Conservation (phyloP, 805 yeast species). For the Spathaspora passalidarum region DNA sequence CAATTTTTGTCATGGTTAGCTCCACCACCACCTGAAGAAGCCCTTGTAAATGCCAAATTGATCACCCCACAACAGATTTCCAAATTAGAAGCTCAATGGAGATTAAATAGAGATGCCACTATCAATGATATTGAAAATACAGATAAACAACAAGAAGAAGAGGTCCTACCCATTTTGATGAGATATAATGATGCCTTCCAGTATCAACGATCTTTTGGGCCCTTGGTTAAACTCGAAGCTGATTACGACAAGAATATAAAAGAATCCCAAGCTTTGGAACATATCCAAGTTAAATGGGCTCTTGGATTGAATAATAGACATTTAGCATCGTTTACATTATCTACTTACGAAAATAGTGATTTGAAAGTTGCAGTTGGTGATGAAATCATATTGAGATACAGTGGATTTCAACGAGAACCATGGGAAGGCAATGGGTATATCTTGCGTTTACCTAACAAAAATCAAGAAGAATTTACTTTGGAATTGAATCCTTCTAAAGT, state of each 20-base stretch:
- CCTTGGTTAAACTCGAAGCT: slow-evolving; percentile 77
- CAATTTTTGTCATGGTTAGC: slow-evolving; percentile 83
- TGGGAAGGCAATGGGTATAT: slow-evolving; percentile 79
- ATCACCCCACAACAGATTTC: slow-evolving; percentile 64
- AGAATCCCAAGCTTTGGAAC: slow-evolving; percentile 75
- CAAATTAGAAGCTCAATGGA: slow-evolving; percentile 79
- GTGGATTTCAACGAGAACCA: slow-evolving; percentile 51
- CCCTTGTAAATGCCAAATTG: slow-evolving; percentile 50
- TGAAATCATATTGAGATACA: slow-evolving; percentile 66
- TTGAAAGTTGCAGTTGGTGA: slow-evolving; percentile 82
- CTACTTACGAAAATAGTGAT: slow-evolving; percentile 63
- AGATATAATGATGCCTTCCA: slow-evolving; percentile 80
- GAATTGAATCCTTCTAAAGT: slow-evolving; percentile 51
- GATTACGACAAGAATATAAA: slow-evolving; percentile 72
- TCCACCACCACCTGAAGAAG: slow-evolving; percentile 63
- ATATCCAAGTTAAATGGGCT: slow-evolving; percentile 73
- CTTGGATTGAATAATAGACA: slow-evolving; percentile 61
- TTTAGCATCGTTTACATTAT: slow-evolving; percentile 64
- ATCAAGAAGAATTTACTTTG: slow-evolving; percentile 65
- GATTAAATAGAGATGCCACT: slow-evolving; percentile 66
- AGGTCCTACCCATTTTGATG: slow-evolving; percentile 68
- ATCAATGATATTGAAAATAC: slow-evolving; percentile 46
- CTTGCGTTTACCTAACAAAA: slow-evolving; percentile 64
- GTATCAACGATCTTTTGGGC: slow-evolving; percentile 82
- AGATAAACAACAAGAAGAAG: slow-evolving; percentile 52